Conservation (phyloP, 2,329 filamentous ascomycete genomes). For the Fusarium burgessii region DNA sequence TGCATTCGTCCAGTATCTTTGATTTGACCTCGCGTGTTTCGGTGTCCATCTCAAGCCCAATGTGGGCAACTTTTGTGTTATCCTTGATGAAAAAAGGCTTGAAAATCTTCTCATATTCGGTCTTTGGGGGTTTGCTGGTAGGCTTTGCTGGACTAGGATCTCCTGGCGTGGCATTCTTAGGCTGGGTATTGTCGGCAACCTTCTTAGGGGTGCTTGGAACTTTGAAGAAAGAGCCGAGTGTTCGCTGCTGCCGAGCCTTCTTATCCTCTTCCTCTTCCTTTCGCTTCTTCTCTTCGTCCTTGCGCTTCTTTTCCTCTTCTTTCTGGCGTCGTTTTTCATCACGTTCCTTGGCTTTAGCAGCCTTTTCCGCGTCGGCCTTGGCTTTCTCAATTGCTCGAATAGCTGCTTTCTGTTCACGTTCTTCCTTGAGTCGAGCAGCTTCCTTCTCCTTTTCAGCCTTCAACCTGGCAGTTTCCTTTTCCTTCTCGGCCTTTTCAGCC, state of each 20-base stretch:
- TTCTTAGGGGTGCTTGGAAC: conserved; percentile 57
- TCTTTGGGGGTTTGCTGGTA: conserved; percentile 43
- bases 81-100: conserved; percentile 84
- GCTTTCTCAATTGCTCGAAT: conserved; percentile 48
- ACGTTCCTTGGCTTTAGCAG: conserved; percentile 52
- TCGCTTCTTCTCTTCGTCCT: conserved; percentile 56
- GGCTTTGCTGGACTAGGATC: conserved; percentile 43
- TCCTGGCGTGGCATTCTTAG: conserved; percentile 47
- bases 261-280: conserved; percentile 66
- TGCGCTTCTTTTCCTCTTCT: conserved; percentile 54
- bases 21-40: conserved; percentile 66
- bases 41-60: conserved; percentile 68
- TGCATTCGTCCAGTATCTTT: conserved; percentile 63
- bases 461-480: conserved; percentile 52
- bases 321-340: conserved; percentile 56
- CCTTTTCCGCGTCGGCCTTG: conserved; percentile 54
- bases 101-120: conserved; percentile 78
- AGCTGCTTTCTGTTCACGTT: conserved; percentile 48
- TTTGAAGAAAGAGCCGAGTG: conserved; percentile 62
- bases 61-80: conserved; percentile 76
- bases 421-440: conserved; percentile 54
- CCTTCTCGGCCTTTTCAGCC: conserved; percentile 54
- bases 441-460: conserved; percentile 56
- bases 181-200: conserved; percentile 49
- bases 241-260: conserved; percentile 62